phyloP scores from a whole-genome alignment of 148 eudicot species.

The Heliamphora exappendiculata region DNA sequence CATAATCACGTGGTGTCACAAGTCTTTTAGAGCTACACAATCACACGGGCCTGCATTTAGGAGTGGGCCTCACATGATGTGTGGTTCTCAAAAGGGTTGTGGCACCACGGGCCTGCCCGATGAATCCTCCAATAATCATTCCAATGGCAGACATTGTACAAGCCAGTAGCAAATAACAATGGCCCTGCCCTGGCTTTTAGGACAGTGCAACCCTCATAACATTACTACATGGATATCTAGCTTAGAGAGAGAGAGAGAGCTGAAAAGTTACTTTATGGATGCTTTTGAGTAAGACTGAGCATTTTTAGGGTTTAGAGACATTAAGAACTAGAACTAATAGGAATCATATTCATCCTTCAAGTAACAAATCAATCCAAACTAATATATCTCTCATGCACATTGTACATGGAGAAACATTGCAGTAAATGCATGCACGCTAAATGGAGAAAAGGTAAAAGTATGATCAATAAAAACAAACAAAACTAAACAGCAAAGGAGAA shows the following conservation, averaged over 20 bases:
- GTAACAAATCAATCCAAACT: background rate
- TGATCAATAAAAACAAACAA: background rate
- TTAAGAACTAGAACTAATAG: background rate
- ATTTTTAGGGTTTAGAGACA: background rate
- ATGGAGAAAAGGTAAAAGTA: background rate
- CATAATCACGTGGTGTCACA: too few species aligned
- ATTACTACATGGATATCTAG: background rate
- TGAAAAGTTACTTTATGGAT: background rate
- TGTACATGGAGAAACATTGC: background rate
- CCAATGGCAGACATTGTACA: background rate
- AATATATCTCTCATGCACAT: background rate
- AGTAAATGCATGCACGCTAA: background rate
- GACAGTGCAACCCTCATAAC: background rate
- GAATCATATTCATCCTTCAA: background rate
- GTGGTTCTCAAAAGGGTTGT: too few species aligned
- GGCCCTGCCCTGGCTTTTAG: background rate
- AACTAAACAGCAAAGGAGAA: background rate
- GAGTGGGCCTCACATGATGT: too few species aligned
- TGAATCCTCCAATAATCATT: too few species aligned
- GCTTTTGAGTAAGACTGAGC: background rate
- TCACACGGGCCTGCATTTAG: too few species aligned
- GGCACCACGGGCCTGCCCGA: too few species aligned
- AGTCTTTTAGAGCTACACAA: too few species aligned
- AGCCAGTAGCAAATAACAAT: background rate
- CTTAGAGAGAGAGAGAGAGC: background rate